These are phyloP conservation scores for Acer campestre DNA, from an alignment of 345 rosid genomes.

Conservation along the genomic window DNA sequence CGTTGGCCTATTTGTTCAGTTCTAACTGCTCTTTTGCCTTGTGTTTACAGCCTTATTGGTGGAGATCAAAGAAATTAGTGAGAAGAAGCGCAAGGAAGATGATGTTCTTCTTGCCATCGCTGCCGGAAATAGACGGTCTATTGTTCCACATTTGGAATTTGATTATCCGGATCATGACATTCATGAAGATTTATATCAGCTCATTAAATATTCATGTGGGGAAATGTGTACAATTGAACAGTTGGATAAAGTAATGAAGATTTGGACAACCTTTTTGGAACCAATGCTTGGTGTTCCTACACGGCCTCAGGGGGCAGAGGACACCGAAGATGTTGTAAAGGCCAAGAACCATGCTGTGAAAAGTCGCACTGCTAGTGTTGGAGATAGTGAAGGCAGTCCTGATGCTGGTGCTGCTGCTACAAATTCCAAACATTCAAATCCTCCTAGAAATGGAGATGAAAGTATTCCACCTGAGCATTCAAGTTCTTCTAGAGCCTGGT, in stretches of 20 bases:
- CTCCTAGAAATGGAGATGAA: constrained; percentile 56
- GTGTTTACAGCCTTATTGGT: constrained; percentile 72
- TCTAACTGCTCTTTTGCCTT: constrained; percentile 21
- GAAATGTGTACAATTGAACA: constrained; percentile 93
- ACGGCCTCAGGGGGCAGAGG: constrained; percentile 86
- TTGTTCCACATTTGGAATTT: constrained; percentile 71
- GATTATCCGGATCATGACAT: constrained; percentile 78
- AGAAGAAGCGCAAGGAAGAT: constrained; percentile 76
- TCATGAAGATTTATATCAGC: constrained; percentile 94
- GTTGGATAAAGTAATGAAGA: constrained; percentile 82
- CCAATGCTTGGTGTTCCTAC: constrained; percentile 81
- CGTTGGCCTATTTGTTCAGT: constrained; percentile 9
- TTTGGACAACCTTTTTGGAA: constrained; percentile 95
- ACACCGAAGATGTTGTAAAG: constrained; percentile 75
- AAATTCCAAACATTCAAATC: constrained; percentile 53
- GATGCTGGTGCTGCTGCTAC: constrained; percentile 39
- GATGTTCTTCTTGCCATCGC: constrained; percentile 82
- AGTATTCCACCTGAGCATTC: constrained; percentile 56
- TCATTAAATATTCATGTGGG: constrained; percentile 87
- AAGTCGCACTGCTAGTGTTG: constrained; percentile 43
- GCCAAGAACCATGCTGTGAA: constrained; percentile 53
- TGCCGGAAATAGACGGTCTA: constrained; percentile 72
- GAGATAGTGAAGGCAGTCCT: constrained; percentile 66
- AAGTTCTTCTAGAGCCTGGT: constrained; percentile 51
- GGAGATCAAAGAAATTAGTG: constrained; percentile 90